Evolutionary conservation across 768 basidiomycete genomes (phyloP).

Genomic region (Trametes cubensis): DNA sequence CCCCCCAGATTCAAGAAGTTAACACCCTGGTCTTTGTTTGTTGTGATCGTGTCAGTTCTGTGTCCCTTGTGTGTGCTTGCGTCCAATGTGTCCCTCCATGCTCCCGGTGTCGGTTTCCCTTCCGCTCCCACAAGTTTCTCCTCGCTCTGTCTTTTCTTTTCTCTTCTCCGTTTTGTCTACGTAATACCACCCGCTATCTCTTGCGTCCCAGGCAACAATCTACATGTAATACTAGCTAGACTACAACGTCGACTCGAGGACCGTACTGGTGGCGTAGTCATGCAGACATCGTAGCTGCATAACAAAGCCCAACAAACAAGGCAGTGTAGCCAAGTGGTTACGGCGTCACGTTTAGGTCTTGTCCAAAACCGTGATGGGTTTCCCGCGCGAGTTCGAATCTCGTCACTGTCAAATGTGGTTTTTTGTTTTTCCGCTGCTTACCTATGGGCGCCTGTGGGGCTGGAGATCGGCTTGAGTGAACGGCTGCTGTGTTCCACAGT

Average conservation of each 20-base stretch:
- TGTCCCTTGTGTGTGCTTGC: background rate
- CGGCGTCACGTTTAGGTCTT: conserved; percentile 59
- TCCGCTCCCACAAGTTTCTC: background rate
- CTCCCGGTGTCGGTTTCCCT: background rate
- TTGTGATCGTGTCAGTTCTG: background rate
- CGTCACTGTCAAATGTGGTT: conserved; percentile 49
- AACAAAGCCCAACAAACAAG: conserved; percentile 15
- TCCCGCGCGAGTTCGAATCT: conserved; percentile 64
- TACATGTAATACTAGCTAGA: conserved; percentile 22
- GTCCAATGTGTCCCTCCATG: background rate
- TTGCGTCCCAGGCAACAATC: conserved; percentile 13
- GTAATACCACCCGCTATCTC: conserved; percentile 19
- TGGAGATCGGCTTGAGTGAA: background rate
- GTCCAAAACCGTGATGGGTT: conserved; percentile 54
- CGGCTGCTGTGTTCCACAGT: background rate
- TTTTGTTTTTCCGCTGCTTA: conserved; percentile 15
- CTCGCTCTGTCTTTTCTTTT: background rate
- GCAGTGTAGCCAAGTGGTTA: conserved; percentile 65
- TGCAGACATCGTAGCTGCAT: background rate
- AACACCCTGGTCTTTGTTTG: background rate
- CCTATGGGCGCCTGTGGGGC: background rate
- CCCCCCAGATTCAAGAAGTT: background rate
- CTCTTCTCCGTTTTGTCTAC: conserved; percentile 7
- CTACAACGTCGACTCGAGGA: background rate
- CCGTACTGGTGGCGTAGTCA: background rate